Evolutionary conservation across 2,329 filamentous ascomycete species (phyloP).

Genomic region (Dothistroma septosporum): DNA sequence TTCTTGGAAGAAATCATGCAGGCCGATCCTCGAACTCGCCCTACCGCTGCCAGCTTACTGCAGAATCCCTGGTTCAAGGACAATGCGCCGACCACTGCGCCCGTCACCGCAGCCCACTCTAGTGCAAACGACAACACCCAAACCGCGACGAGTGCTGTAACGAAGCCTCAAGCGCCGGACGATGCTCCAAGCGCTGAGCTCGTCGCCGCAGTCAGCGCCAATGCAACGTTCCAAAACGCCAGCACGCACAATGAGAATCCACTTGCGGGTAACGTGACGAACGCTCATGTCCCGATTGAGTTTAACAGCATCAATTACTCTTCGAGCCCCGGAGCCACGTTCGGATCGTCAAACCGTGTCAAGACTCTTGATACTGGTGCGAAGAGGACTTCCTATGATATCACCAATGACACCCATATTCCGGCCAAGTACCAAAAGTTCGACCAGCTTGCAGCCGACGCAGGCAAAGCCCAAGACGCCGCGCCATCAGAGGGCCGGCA

Average conservation of each 20-base stretch:
- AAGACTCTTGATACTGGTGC: neutral
- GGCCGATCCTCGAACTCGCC: slow-evolving; percentile 25
- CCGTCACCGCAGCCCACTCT: neutral
- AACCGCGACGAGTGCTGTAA: too few relatives aligned
- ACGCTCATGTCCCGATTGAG: neutral
- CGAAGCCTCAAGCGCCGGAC: neutral
- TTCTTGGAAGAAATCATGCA: slow-evolving; percentile 27
- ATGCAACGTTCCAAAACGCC: neutral
- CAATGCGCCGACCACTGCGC: neutral
- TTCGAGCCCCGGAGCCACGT: neutral
- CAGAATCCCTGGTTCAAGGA: neutral
- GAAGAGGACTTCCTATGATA: neutral
- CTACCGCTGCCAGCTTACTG: slow-evolving; percentile 15
- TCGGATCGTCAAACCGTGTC: neutral
- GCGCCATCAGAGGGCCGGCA: neutral
- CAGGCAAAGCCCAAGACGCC: neutral
- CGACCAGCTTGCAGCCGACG: neutral
- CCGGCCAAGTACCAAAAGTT: neutral
- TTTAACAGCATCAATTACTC: neutral
- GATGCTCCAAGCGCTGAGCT: neutral
- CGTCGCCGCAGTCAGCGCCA: neutral
- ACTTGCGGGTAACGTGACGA: neutral
- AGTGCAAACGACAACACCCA: neutral
- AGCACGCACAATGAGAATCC: neutral
- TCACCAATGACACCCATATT: neutral